These are phyloP conservation scores for Trifolium dubium DNA, from an alignment of 306 rosid genomes.

Conservation along the genomic window DNA sequence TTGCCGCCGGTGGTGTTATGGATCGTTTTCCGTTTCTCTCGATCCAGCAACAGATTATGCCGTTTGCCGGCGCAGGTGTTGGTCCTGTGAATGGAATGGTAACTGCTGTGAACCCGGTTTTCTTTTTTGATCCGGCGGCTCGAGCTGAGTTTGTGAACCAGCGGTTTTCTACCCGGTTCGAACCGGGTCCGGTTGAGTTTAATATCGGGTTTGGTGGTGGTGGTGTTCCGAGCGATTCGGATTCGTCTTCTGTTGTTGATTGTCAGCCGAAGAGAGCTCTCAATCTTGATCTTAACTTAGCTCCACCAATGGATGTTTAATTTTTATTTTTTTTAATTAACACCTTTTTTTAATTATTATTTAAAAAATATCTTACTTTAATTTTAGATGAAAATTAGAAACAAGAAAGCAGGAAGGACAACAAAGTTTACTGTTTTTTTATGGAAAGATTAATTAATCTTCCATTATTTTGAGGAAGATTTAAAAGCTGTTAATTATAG, in stretches of 20 bases:
- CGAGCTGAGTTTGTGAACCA: slow-evolving; percentile 44
- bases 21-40: slow-evolving; percentile 57
- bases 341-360: neutral
- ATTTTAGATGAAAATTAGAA: neutral
- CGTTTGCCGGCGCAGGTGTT: neutral
- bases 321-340: neutral
- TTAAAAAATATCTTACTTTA: neutral
- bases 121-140: slow-evolving; percentile 33
- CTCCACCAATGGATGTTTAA: slow-evolving; percentile 63
- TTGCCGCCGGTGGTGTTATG: neutral
- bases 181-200: slow-evolving; percentile 42
- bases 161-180: slow-evolving; percentile 48
- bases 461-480: slow-evolving; percentile 39
- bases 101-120: slow-evolving; percentile 45
- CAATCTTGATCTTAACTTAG: slow-evolving; percentile 71
- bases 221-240: slow-evolving; percentile 55
- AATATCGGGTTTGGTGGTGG: slow-evolving; percentile 39
- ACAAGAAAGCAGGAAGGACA: slow-evolving; percentile 2
- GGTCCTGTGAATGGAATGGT: neutral
- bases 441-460: slow-evolving; percentile 33
- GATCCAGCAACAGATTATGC: slow-evolving; percentile 43
- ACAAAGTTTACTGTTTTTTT: neutral
- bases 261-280: slow-evolving; percentile 52
- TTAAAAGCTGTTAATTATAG: slow-evolving; percentile 13
- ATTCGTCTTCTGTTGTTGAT: slow-evolving; percentile 57